A percentile compares a stretch with the other conserved stretches of the same genome.
These are phyloP conservation scores for Microdochium trichocladiopsis DNA, from an alignment of 2,329 filamentous ascomycete species.

Conservation along the genomic window DNA sequence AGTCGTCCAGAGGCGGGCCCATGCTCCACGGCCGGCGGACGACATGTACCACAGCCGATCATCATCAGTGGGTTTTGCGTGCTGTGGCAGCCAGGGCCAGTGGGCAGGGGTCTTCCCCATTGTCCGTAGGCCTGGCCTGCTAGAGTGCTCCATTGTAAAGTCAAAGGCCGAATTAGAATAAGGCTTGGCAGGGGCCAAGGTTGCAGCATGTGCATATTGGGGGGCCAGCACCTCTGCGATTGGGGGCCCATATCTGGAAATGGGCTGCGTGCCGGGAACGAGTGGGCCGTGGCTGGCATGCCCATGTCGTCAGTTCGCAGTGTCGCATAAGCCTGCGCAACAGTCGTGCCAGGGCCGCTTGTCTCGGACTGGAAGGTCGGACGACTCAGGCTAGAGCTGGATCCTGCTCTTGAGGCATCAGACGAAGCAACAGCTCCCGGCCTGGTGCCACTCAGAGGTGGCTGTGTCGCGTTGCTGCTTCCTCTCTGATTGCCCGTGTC, in stretches of 20 bases:
- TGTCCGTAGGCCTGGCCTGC: too few species aligned
- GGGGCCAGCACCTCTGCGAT: too few species aligned
- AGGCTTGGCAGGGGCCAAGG: too few species aligned
- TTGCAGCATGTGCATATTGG: too few species aligned
- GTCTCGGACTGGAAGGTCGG: neutral
- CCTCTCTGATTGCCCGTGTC: too few species aligned
- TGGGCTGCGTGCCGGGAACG: neutral
- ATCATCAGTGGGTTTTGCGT: neutral
- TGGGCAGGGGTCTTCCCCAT: too few species aligned
- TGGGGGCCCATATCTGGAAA: neutral
- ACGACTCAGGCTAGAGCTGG: neutral
- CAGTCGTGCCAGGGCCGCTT: neutral
- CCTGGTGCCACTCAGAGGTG: too few species aligned
- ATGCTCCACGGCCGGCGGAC: neutral
- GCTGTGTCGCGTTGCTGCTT: too few species aligned
- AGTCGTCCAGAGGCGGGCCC: neutral
- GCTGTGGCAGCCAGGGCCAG: too few species aligned
- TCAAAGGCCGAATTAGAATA: too few species aligned
- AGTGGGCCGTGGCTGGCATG: neutral
- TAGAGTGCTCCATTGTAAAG: too few species aligned
- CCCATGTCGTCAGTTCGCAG: neutral
- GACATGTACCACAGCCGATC: neutral
- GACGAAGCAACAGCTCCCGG: too few species aligned
- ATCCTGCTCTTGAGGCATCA: neutral
- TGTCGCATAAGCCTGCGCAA: neutral